Evolutionary conservation across 139 green algal genomes (phyloP).

Genomic region (Limnomonas spitsbergensis): DNA sequence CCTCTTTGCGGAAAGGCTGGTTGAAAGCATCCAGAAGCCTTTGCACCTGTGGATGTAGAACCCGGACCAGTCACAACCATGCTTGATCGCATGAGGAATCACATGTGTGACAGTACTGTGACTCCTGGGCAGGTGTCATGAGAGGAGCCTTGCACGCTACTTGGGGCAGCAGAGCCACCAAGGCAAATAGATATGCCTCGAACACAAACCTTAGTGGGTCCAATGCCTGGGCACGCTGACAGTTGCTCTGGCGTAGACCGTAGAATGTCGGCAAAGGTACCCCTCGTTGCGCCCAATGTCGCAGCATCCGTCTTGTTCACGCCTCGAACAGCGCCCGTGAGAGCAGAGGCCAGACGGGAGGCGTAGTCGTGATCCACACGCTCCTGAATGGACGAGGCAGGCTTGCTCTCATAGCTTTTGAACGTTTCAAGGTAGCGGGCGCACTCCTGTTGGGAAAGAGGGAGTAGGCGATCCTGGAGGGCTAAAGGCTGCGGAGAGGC

Average conservation of each 20-base stretch:
- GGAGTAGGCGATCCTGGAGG: background rate
- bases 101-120: too few relatives aligned
- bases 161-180: background rate
- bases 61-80: too few relatives aligned
- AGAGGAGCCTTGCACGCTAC: background rate
- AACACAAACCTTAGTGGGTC: constrained; percentile 77
- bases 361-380: constrained; percentile 77
- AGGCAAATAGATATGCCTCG: background rate
- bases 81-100: too few relatives aligned
- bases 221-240: constrained; percentile 74
- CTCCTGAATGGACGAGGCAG: constrained; percentile 71
- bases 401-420: constrained; percentile 90
- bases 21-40: constrained; percentile 48
- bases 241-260: constrained; percentile 58
- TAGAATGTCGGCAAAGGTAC: constrained; percentile 46
- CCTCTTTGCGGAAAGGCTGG: constrained; percentile 46
- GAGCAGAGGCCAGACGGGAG: constrained; percentile 56
- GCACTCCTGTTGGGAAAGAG: constrained; percentile 65
- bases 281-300: constrained; percentile 57
- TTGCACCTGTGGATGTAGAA: constrained; percentile 30
- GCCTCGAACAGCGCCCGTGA: constrained; percentile 66
- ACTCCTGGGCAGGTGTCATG: too few relatives aligned
- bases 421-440: constrained; percentile 90
- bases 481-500: background rate
- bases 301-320: constrained; percentile 80